These are phyloP conservation scores for Stenocarpella maydis DNA, from an alignment of 2,329 filamentous ascomycete genomes.

Conservation along the genomic window DNA sequence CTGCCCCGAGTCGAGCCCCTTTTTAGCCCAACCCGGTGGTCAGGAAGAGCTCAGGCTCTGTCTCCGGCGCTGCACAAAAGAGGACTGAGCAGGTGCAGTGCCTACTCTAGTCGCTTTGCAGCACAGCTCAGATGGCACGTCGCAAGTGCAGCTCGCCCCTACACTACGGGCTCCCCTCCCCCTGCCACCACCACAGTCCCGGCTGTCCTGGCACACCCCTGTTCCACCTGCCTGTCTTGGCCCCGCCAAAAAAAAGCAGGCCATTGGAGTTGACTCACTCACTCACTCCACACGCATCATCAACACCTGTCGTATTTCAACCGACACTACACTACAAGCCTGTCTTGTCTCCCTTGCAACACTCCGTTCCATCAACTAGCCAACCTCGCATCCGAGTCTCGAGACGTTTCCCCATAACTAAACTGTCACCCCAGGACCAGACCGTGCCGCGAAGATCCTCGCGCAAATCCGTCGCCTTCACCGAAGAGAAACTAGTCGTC, in stretches of 20 bases:
- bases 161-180: background rate
- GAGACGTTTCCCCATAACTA: conserved; percentile 27
- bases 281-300: conserved; percentile 30
- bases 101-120: background rate
- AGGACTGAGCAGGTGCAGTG: conserved; percentile 4
- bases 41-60: background rate
- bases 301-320: conserved; percentile 32
- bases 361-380: conserved; percentile 23
- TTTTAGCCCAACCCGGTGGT: too few species aligned
- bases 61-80: conserved; percentile 1
- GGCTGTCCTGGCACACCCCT: conserved; percentile 18
- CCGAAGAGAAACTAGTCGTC: conserved; percentile 85
- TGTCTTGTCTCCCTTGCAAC: background rate
- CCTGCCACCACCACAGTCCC: background rate
- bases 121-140: background rate
- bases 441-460: conserved; percentile 68
- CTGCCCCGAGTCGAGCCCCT: background rate
- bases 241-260: conserved; percentile 35
- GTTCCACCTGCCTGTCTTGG: conserved; percentile 2
- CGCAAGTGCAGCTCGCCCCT: background rate
- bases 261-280: conserved; percentile 32
- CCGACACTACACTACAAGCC: background rate
- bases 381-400: background rate
- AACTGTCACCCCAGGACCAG: conserved; percentile 39
- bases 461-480: conserved; percentile 94